phyloP scores from a whole-genome alignment of 306 rosid genomes.

The Prinsepia uniflora region DNA sequence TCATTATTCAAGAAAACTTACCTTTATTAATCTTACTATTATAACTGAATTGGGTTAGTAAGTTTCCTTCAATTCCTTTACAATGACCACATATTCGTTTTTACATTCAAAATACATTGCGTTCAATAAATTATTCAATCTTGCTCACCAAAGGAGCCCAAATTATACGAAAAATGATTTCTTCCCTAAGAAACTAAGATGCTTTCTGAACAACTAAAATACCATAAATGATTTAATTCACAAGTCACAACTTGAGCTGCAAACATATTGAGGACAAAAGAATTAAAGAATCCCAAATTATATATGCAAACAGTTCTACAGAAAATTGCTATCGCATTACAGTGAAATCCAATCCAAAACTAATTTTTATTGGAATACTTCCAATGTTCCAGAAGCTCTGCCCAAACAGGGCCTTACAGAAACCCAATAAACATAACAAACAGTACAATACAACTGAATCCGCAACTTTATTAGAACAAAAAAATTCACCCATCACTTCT shows the following conservation, averaged over 20 bases:
- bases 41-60: no score
- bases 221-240: no score
- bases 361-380: conserved; percentile 44
- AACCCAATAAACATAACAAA: conserved; percentile 17
- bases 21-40: no score
- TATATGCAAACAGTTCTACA: conserved; percentile 22
- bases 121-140: no score
- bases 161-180: no score
- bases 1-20: no score
- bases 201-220: no score
- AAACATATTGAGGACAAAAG: neutral
- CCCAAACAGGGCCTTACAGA: conserved; percentile 26
- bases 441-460: conserved; percentile 11
- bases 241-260: neutral
- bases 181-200: no score
- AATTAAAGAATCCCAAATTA: conserved; percentile 11
- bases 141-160: no score
- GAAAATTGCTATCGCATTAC: conserved; percentile 38
- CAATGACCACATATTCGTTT: no score
- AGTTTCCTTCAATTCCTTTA: no score
- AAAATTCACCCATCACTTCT: conserved; percentile 56
- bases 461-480: conserved; percentile 34
- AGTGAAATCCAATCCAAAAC: conserved; percentile 27
- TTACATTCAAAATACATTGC: no score
- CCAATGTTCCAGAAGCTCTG: conserved; percentile 47